Evolutionary conservation across 768 basidiomycete species (phyloP).

Genomic region (Tricholoma flavovirens): DNA sequence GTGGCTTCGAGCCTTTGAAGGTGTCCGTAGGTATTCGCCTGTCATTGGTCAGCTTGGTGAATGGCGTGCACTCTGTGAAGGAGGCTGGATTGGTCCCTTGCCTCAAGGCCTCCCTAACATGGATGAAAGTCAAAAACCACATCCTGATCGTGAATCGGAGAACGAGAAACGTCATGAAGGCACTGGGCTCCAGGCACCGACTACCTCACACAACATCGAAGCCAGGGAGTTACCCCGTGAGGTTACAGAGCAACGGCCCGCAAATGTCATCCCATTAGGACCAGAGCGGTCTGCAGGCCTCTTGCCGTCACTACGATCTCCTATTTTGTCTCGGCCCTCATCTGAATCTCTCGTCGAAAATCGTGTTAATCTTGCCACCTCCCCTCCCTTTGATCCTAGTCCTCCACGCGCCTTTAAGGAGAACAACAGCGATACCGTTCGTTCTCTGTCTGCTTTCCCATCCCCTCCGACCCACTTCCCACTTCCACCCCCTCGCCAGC

Average conservation of each 20-base stretch:
- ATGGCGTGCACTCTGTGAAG: conserved; percentile 73
- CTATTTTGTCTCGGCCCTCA: neutral
- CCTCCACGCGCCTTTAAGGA: conserved; percentile 32
- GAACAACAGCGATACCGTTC: conserved; percentile 47
- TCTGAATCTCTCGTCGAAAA: neutral
- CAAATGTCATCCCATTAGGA: conserved; percentile 4
- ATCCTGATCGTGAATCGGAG: neutral
- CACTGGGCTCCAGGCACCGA: conserved; percentile 4
- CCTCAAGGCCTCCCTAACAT: conserved; percentile 40
- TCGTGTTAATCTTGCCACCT: conserved; percentile 8
- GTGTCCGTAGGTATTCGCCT: conserved; percentile 61
- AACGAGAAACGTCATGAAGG: neutral
- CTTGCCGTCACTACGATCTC: neutral
- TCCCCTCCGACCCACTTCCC: conserved; percentile 69
- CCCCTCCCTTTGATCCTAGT: conserved; percentile 27
- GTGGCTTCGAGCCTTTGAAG: conserved; percentile 69
- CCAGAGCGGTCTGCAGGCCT: conserved; percentile 6
- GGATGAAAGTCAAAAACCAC: conserved; percentile 11
- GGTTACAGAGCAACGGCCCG: neutral
- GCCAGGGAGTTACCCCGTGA: conserved; percentile 1
- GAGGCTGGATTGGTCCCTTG: conserved; percentile 55
- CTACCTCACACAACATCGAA: conserved; percentile 4
- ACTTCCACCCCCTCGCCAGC: conserved; percentile 40
- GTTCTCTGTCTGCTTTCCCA: conserved; percentile 70
- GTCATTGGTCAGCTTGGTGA: conserved; percentile 66